phyloP scores from a whole-genome alignment of 805 yeast species.

The Candida suzukii region DNA sequence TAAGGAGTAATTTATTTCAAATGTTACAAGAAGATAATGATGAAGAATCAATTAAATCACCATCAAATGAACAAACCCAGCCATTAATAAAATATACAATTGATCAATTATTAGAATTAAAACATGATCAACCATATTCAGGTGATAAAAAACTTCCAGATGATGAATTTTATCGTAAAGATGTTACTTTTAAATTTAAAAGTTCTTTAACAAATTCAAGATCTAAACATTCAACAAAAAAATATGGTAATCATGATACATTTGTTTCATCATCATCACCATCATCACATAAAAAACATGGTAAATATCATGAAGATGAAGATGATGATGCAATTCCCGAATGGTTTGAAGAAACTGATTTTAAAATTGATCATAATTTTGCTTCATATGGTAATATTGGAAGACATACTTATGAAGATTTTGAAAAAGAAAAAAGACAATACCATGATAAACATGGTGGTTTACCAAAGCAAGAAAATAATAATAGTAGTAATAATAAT shows the following conservation, averaged over 20 bases:
- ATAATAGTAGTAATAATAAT: too few species aligned
- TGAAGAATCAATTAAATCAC: not conserved
- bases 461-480: not conserved
- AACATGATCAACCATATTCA: not conserved
- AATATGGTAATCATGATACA: too few species aligned
- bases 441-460: constrained; percentile 14
- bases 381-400: constrained; percentile 17
- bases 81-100: too few species aligned
- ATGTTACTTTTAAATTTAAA: not conserved
- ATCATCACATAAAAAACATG: not conserved
- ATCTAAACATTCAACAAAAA: not conserved
- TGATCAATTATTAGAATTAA: constrained; percentile 10
- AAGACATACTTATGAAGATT: constrained; percentile 20
- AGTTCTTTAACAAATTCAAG: not conserved
- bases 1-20: not conserved
- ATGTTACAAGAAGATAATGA: not conserved
- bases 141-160: not conserved
- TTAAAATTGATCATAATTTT: constrained; percentile 23
- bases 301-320: not conserved
- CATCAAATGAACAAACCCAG: too few species aligned
- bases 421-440: constrained; percentile 21
- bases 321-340: constrained; percentile 19
- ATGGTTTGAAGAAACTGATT: constrained; percentile 26
- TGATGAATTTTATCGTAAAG: not conserved
- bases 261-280: too few species aligned